Conservation (phyloP, 495 filamentous ascomycete species). For the Hypoxylon crocopeplum region DNA sequence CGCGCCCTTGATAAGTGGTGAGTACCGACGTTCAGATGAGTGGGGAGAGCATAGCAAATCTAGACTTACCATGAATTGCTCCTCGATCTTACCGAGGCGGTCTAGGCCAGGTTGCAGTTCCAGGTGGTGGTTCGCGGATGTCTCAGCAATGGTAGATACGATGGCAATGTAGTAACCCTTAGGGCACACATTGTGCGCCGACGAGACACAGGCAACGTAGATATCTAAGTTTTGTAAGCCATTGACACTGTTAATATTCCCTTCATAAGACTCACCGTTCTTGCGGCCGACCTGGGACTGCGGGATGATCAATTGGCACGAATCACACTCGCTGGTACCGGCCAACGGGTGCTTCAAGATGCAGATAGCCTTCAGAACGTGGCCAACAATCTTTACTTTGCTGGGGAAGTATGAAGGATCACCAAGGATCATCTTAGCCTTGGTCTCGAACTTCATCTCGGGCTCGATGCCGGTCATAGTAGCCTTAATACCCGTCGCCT, state of each 20-base stretch:
- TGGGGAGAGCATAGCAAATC: neutral
- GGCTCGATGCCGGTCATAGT: conserved; percentile 88
- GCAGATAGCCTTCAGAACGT: conserved; percentile 95
- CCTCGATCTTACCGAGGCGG: conserved; percentile 90
- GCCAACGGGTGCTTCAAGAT: conserved; percentile 94
- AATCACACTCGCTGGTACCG: conserved; percentile 86
- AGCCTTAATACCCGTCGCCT: conserved; percentile 92
- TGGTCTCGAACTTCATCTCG: conserved; percentile 93
- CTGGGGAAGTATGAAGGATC: conserved; percentile 96
- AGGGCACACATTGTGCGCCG: conserved; percentile 97
- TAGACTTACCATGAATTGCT: conserved; percentile 85
- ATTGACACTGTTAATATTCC: neutral
- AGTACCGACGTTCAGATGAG: neutral
- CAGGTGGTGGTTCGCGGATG: conserved; percentile 87
- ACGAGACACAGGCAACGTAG: conserved; percentile 95
- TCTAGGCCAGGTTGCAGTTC: conserved; percentile 95
- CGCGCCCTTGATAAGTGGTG: conserved; percentile 58
- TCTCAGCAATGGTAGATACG: conserved; percentile 96
- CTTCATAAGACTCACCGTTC: conserved; percentile 67
- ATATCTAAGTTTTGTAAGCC: conserved; percentile 68
- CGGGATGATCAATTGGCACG: conserved; percentile 94
- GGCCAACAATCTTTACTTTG: conserved; percentile 85
- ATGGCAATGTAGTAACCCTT: conserved; percentile 99
- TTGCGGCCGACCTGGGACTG: conserved; percentile 95
- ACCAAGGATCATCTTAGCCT: conserved; percentile 93